phyloP scores from a whole-genome alignment of 371 early-diverging fungal genomes.

The Mortierella sp. region DNA sequence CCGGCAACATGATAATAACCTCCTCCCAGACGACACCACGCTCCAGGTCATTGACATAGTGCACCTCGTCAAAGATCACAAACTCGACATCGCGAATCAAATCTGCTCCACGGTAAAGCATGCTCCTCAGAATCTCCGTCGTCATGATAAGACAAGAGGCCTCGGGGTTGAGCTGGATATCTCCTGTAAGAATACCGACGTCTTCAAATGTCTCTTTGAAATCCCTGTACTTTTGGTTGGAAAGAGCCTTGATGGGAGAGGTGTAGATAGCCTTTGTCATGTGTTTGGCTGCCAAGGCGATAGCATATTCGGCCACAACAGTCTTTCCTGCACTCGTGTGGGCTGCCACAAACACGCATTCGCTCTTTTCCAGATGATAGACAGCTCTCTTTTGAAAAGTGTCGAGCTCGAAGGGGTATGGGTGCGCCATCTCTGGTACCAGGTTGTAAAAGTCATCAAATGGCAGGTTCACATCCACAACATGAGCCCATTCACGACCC shows the following conservation, averaged over 20 bases:
- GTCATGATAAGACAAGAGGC: constrained; percentile 99
- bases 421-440: constrained; percentile 84
- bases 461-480: constrained; percentile 84
- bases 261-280: constrained; percentile 99
- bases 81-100: constrained; percentile 98
- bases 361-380: constrained; percentile 94
- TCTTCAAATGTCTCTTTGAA: constrained; percentile 90
- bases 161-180: constrained; percentile 97
- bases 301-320: constrained; percentile 99
- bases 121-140: constrained; percentile 98
- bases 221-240: constrained; percentile 99
- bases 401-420: constrained; percentile 97
- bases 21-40: constrained; percentile 99
- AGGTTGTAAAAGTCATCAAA: constrained; percentile 88
- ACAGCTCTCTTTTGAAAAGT: constrained; percentile 99
- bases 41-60: constrained; percentile 99
- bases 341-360: constrained; percentile 98
- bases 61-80: constrained; percentile 99
- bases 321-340: constrained; percentile 99
- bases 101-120: constrained; percentile 98
- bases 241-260: constrained; percentile 99
- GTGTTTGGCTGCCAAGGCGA: constrained; percentile 92
- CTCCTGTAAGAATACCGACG: constrained; percentile 99
- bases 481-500: constrained; percentile 92
- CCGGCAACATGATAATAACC: constrained; percentile 99